Conservation (phyloP, 78 protist genomes). For the Dictyostelium intermedium region DNA sequence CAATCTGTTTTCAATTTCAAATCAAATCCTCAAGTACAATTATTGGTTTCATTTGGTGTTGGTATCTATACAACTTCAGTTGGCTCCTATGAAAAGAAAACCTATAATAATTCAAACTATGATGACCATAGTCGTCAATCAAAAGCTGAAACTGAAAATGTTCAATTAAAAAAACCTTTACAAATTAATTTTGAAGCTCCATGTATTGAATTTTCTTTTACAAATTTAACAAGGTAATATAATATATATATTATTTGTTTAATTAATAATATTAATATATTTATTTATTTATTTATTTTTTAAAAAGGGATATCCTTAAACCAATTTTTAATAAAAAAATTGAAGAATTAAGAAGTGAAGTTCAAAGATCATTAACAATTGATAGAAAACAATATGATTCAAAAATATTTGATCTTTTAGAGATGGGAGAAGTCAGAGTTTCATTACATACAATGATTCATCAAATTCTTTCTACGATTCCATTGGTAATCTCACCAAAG, state of each 20-base stretch:
- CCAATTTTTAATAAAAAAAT: constrained; percentile 1
- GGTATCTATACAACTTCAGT: constrained; percentile 41
- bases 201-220: constrained; percentile 51
- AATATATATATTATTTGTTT: neutral
- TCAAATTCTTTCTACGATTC: constrained; percentile 27
- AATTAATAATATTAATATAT: neutral
- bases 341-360: constrained; percentile 8
- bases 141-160: constrained; percentile 10
- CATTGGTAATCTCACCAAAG: constrained; percentile 27
- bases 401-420: neutral
- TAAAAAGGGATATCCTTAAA: neutral
- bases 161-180: neutral
- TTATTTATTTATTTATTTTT: neutral
- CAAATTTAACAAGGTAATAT: neutral
- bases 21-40: neutral
- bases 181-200: constrained; percentile 55
- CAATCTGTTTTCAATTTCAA: neutral
- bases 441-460: constrained; percentile 58
- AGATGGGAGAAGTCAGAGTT: constrained; percentile 15
- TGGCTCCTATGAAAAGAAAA: constrained; percentile 13
- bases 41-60: constrained; percentile 41
- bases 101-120: neutral
- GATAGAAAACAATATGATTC: constrained; percentile 42
- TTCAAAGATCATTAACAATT: neutral
- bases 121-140: neutral